Conservation (phyloP, 2,329 filamentous ascomycete genomes). For the Monosporascus sp. region DNA sequence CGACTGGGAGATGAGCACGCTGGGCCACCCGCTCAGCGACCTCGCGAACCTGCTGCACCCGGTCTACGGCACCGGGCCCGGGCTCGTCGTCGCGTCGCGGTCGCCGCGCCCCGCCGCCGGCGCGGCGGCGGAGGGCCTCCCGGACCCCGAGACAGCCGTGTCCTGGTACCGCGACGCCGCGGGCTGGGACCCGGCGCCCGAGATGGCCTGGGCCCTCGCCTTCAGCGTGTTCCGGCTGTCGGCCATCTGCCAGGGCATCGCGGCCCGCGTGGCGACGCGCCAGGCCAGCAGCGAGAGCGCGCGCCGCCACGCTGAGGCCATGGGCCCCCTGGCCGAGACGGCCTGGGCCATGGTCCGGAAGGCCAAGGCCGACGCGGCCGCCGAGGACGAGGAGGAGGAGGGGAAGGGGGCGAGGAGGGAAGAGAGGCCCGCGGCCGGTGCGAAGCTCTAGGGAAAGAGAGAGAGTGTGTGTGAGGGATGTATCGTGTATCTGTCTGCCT, state of each 20-base stretch:
- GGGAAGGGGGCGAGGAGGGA: background rate
- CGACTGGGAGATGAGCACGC: conserved; percentile 98
- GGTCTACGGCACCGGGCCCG: conserved; percentile 34
- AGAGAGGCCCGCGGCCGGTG: too few relatives aligned
- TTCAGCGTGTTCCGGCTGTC: conserved; percentile 59
- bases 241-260: conserved; percentile 79
- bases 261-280: conserved; percentile 74
- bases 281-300: conserved; percentile 90
- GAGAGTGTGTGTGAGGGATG: background rate
- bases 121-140: conserved; percentile 60
- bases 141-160: conserved; percentile 45
- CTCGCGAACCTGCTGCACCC: conserved; percentile 70
- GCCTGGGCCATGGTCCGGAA: conserved; percentile 69
- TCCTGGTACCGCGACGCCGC: conserved; percentile 63
- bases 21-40: conserved; percentile 93
- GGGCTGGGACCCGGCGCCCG: conserved; percentile 59
- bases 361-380: conserved; percentile 3
- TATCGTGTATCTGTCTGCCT: too few relatives aligned
- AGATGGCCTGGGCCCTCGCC: conserved; percentile 57
- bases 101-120: conserved; percentile 45
- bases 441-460: background rate
- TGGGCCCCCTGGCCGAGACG: conserved; percentile 68
- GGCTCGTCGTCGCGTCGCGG: conserved; percentile 13
- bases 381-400: conserved; percentile 3
- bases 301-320: conserved; percentile 62